phyloP scores from a whole-genome alignment of 2,329 filamentous ascomycete genomes.

The Alternaria longipes region DNA sequence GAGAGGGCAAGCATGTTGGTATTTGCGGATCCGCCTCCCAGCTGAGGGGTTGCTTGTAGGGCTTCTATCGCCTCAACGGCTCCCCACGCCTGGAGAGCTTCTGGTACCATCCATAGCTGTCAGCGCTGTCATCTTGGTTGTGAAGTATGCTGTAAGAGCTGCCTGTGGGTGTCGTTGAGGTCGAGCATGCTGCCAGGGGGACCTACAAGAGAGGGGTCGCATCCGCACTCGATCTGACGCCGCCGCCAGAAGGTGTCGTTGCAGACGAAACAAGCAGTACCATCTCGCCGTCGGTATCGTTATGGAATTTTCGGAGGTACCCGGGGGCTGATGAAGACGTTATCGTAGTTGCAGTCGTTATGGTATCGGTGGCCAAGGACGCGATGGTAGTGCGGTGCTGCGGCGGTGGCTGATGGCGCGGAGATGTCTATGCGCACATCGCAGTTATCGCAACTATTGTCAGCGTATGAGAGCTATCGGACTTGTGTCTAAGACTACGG shows the following conservation, averaged over 20 bases:
- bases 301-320: neutral
- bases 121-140: neutral
- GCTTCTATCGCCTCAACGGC: neutral
- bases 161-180: neutral
- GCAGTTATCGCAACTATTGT: neutral
- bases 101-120: neutral
- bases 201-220: neutral
- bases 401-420: neutral
- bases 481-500: neutral
- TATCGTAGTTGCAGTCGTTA: neutral
- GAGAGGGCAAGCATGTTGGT: neutral
- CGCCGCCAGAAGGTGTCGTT: neutral
- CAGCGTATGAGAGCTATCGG: neutral
- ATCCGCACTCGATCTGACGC: neutral
- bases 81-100: too few relatives aligned
- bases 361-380: neutral
- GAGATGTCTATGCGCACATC: neutral
- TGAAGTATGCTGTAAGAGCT: neutral
- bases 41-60: neutral
- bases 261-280: neutral
- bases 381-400: neutral
- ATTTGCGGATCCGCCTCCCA: neutral
- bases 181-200: neutral
- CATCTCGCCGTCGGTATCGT: neutral
- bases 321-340: neutral